Evolutionary conservation across 371 early-diverging fungal genomes (phyloP).

Genomic region (Thermomucor indicae-seudaticae): DNA sequence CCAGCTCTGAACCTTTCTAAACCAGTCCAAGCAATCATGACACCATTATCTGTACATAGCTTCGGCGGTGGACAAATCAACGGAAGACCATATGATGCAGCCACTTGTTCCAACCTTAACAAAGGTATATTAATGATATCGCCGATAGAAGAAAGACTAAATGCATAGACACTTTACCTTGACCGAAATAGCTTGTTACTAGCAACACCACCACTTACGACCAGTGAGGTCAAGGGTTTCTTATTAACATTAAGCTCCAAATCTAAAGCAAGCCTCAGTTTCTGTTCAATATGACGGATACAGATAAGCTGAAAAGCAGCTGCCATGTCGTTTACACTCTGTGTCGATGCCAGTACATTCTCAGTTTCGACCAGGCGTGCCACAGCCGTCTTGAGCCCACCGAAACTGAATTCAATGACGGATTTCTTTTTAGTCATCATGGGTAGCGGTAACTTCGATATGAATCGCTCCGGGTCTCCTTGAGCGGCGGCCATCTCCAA

Average conservation of each 20-base stretch:
- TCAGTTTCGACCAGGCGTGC: conserved; percentile 41
- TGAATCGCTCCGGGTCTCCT: conserved; percentile 51
- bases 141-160: neutral
- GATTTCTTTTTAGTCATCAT: conserved; percentile 56
- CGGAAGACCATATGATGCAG: conserved; percentile 39
- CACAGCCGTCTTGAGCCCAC: conserved; percentile 73
- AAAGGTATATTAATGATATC: neutral
- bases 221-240: conserved; percentile 53
- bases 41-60: conserved; percentile 86
- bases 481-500: conserved; percentile 61
- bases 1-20: conserved; percentile 62
- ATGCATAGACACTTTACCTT: conserved; percentile 21
- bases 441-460: conserved; percentile 57
- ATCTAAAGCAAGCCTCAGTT: conserved; percentile 57
- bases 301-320: conserved; percentile 73
- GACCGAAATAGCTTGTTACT: conserved; percentile 57
- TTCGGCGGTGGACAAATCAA: conserved; percentile 73
- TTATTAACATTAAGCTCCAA: conserved; percentile 34
- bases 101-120: conserved; percentile 36
- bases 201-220: conserved; percentile 84
- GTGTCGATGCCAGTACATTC: conserved; percentile 14
- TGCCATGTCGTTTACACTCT: conserved; percentile 64
- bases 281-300: conserved; percentile 64
- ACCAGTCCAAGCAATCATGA: conserved; percentile 89
- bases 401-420: conserved; percentile 70